Evolutionary conservation across 2,329 filamentous ascomycete species (phyloP).

Genomic region (Venturia effusa): DNA sequence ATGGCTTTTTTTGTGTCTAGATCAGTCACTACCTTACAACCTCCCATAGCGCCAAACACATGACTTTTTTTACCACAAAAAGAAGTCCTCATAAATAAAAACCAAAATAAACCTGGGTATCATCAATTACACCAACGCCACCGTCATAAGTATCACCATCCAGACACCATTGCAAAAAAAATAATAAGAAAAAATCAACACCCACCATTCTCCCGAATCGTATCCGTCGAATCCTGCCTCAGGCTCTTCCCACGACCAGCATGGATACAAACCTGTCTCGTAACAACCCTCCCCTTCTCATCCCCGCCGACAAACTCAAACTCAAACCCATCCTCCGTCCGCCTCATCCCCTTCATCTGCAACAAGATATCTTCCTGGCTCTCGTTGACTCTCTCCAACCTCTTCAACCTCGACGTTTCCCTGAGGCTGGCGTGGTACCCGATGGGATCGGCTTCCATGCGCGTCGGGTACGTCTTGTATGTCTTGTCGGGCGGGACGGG

Average conservation of each 20-base stretch:
- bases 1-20: no score
- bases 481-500: neutral
- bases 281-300: neutral
- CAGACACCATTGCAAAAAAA: no score
- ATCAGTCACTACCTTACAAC: no score
- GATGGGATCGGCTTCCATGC: neutral
- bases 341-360: neutral
- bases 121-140: no score
- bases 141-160: no score
- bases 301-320: neutral
- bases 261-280: neutral
- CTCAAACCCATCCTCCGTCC: neutral
- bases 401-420: neutral
- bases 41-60: no score
- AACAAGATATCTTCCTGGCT: neutral
- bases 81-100: no score
- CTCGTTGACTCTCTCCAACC: neutral
- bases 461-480: neutral
- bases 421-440: neutral
- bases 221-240: neutral
- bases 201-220: neutral
- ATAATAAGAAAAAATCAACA: no score
- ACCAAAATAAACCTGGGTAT: neutral
- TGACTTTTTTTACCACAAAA: no score
- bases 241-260: no score